Conservation (phyloP, 345 rosid species). For the Camelina sativa region DNA sequence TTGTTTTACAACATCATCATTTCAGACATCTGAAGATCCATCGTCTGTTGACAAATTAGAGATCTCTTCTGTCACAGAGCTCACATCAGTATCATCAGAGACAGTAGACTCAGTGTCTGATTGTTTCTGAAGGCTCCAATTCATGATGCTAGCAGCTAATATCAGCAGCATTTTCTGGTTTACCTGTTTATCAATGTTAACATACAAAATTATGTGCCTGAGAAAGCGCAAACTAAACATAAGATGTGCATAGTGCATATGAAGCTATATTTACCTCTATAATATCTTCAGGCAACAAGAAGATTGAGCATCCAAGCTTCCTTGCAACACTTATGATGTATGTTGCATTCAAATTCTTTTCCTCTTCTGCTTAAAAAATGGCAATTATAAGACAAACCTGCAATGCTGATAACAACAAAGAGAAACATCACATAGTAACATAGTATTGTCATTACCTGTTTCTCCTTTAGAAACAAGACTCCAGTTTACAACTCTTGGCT, state of each 20-base stretch:
- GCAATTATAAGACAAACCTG: neutral
- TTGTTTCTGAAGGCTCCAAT: slow-evolving; percentile 72
- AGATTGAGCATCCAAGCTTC: slow-evolving; percentile 91
- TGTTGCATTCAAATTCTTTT: slow-evolving; percentile 81
- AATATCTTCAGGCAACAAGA: slow-evolving; percentile 94
- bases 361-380: slow-evolving; percentile 62
- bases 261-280: slow-evolving; percentile 60
- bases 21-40: neutral
- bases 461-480: slow-evolving; percentile 75
- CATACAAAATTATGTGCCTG: neutral
- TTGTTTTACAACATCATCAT: neutral
- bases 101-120: slow-evolving; percentile 42
- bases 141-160: slow-evolving; percentile 88
- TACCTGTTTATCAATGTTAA: slow-evolving; percentile 53
- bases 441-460: slow-evolving; percentile 50
- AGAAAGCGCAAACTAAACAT: neutral
- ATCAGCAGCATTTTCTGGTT: slow-evolving; percentile 91
- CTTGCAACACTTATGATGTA: slow-evolving; percentile 93
- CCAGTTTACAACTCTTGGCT: slow-evolving; percentile 91
- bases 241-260: neutral
- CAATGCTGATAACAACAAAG: neutral
- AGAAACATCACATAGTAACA: neutral
- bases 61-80: slow-evolving; percentile 42
- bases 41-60: slow-evolving; percentile 40
- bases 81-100: slow-evolving; percentile 42